Percentiles rank a stretch among this genome's conserved stretches.
Evolutionary conservation across 345 rosid species (phyloP).

Genomic region (Raphanus raphanistrum): DNA sequence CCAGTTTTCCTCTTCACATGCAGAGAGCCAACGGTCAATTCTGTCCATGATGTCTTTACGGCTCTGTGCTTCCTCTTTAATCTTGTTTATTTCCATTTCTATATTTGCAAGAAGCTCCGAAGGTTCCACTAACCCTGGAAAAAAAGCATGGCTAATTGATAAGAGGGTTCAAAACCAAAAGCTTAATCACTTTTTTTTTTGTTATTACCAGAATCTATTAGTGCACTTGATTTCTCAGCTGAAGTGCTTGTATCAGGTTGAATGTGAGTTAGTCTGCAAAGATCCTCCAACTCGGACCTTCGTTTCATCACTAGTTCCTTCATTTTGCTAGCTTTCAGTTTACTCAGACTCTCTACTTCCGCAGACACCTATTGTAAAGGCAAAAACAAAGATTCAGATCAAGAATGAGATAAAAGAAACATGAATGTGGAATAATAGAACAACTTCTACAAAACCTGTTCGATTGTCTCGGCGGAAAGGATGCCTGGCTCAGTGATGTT

Average conservation of each 20-base stretch:
- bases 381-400: neutral
- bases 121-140: constrained; percentile 89
- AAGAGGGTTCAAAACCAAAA: constrained; percentile 3
- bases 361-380: constrained; percentile 61
- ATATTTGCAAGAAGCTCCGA: constrained; percentile 82
- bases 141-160: constrained; percentile 1
- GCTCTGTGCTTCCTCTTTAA: constrained; percentile 75
- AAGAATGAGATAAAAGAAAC: neutral
- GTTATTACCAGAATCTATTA: constrained; percentile 89
- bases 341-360: constrained; percentile 78
- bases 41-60: constrained; percentile 95
- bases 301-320: constrained; percentile 94
- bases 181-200: neutral
- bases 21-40: constrained; percentile 89
- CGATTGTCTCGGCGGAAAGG: constrained; percentile 71
- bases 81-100: constrained; percentile 73
- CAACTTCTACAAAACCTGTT: constrained; percentile 51
- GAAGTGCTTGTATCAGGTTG: constrained; percentile 84
- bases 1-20: constrained; percentile 97
- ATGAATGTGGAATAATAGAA: neutral
- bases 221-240: constrained; percentile 83
- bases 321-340: constrained; percentile 88
- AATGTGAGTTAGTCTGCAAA: constrained; percentile 74
- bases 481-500: constrained; percentile 59
- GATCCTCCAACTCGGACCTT: constrained; percentile 76